phyloP scores from a whole-genome alignment of 1,139 yeast genomes.

The Candida tetrigidarum region DNA sequence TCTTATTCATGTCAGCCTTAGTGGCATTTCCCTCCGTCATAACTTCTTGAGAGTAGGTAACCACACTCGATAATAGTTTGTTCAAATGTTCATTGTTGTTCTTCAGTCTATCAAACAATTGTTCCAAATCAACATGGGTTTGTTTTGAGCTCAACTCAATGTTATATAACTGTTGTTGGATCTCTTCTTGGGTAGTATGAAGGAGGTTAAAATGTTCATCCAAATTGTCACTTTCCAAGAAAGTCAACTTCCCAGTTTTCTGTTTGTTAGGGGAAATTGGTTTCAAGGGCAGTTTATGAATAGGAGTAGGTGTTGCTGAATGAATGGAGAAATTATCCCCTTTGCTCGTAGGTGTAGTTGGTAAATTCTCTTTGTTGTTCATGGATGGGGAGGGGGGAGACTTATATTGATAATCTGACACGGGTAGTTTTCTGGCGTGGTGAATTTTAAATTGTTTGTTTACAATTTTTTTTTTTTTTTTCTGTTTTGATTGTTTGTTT shows the following conservation, averaged over 20 bases:
- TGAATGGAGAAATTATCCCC: not conserved
- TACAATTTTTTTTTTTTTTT: conserved; percentile 4
- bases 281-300: conserved; percentile 22
- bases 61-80: conserved; percentile 36
- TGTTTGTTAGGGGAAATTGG: conserved; percentile 33
- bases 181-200: conserved; percentile 30
- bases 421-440: too few relatives aligned
- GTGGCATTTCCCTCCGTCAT: conserved; percentile 44
- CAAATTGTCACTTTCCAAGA: conserved; percentile 33
- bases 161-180: conserved; percentile 34
- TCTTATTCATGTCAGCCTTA: conserved; percentile 32
- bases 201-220: conserved; percentile 36
- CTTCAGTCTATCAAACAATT: conserved; percentile 44
- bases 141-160: conserved; percentile 42
- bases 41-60: conserved; percentile 38
- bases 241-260: conserved; percentile 27
- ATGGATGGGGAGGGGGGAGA: too few relatives aligned
- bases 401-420: not conserved
- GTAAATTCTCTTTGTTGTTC: conserved; percentile 16
- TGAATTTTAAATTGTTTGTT: conserved; percentile 1
- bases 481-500: not conserved
- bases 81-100: conserved; percentile 45
- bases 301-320: conserved; percentile 6
- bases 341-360: conserved; percentile 11
- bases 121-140: conserved; percentile 39